Conservation (phyloP, 805 yeast genomes). For the Metschnikowia reukaufii region DNA sequence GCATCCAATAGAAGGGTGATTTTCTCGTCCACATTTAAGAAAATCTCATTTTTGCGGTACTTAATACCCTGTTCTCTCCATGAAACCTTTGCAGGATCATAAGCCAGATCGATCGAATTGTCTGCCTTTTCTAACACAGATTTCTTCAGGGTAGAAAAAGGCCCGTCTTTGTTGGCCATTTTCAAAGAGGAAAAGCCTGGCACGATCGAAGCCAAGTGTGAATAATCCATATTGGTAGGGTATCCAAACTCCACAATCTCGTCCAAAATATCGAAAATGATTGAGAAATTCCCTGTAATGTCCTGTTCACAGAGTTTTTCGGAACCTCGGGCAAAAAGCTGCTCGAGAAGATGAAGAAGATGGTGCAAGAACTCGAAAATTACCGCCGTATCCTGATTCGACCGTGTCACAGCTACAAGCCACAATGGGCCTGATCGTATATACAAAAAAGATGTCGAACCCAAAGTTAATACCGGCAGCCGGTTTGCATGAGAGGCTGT, state of each 20-base stretch:
- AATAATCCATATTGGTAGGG: conserved; percentile 62
- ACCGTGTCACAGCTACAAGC: conserved; percentile 86
- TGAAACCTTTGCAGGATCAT: conserved; percentile 37
- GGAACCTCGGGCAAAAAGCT: conserved; percentile 20
- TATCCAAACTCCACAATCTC: conserved; percentile 77
- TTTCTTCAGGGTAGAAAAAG: conserved; percentile 5
- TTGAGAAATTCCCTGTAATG: conserved; percentile 63
- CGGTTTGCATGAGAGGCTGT: conserved; percentile 26
- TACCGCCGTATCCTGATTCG: conserved; percentile 80
- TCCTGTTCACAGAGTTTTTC: conserved; percentile 31
- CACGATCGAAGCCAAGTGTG: conserved; percentile 18
- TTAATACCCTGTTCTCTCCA: conserved; percentile 75
- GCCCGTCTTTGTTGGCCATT: conserved; percentile 1
- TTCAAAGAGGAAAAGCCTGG: conserved; percentile 16
- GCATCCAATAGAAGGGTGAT: conserved; percentile 68
- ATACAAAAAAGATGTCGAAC: conserved; percentile 88
- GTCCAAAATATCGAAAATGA: conserved; percentile 75
- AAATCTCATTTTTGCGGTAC: conserved; percentile 80
- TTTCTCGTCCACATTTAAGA: conserved; percentile 72
- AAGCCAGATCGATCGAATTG: conserved; percentile 13
- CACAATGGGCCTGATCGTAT: conserved; percentile 64
- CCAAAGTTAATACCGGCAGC: conserved; percentile 66
- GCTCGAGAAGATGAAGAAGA: conserved; percentile 53
- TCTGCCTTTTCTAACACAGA: conserved; percentile 10
- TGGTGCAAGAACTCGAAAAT: conserved; percentile 77